phyloP scores from a whole-genome alignment of 2,329 filamentous ascomycete species.

The Verticillium tricorpus region DNA sequence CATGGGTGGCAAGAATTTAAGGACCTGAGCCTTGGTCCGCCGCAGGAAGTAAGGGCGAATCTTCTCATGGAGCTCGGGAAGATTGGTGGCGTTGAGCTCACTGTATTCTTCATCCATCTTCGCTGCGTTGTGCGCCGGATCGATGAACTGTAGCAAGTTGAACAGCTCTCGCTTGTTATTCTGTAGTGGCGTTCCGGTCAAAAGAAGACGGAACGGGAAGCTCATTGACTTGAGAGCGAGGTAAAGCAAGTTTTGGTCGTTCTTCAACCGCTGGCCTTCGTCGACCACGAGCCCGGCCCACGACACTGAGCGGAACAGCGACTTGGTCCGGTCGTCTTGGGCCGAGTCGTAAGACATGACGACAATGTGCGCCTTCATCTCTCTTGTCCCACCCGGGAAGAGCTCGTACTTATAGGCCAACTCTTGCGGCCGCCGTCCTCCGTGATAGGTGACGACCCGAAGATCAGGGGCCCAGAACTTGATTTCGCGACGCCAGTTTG shows the following conservation, averaged over 20 bases:
- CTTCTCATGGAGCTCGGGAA: conserved; percentile 74
- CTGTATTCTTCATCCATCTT: conserved; percentile 70
- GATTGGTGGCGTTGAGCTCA: conserved; percentile 77
- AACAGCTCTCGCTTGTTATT: conserved; percentile 95
- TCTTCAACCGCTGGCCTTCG: conserved; percentile 93
- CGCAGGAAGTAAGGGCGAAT: conserved; percentile 69
- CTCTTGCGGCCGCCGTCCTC: conserved; percentile 67
- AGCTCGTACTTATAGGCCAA: conserved; percentile 81
- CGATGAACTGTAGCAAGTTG: conserved; percentile 93
- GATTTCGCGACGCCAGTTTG: conserved; percentile 97
- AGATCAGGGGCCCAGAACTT: conserved; percentile 87
- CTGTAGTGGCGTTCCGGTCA: conserved; percentile 90
- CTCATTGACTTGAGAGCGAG: conserved; percentile 66
- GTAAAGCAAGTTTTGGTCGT: conserved; percentile 82
- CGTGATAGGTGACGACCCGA: conserved; percentile 90
- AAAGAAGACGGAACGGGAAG: conserved; percentile 76
- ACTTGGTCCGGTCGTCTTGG: conserved; percentile 63
- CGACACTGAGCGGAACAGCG: conserved; percentile 63
- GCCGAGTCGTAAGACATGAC: conserved; percentile 94
- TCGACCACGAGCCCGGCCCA: conserved; percentile 92
- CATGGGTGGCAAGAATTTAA: conserved; percentile 90
- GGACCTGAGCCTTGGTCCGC: conserved; percentile 83
- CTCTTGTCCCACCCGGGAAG: conserved; percentile 61
- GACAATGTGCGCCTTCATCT: conserved; percentile 83
- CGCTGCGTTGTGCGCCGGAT: conserved; percentile 64